Evolutionary conservation across 257 asterid species (phyloP).

Genomic region (Solanum infundibuliforme): DNA sequence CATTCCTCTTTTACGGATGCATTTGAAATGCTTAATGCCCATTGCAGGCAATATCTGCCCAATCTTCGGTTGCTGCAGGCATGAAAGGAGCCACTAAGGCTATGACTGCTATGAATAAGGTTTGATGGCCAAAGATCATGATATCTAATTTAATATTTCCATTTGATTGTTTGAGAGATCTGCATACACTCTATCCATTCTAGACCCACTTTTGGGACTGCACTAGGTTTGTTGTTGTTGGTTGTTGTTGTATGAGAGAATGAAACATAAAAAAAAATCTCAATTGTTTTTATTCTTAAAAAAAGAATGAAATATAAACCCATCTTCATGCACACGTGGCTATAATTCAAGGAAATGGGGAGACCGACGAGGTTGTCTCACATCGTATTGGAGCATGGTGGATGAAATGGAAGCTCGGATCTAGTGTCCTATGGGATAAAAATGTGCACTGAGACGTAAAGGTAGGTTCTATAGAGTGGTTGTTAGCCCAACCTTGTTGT

Average conservation of each 20-base stretch:
- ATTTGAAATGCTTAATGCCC: neutral
- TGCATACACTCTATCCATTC: neutral
- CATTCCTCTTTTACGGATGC: neutral
- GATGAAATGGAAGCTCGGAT: neutral
- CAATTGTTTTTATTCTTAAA: neutral
- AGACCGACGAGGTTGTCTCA: neutral
- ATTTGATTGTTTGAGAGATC: neutral
- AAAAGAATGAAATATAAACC: neutral
- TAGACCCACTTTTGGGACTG: neutral
- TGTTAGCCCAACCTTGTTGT: neutral
- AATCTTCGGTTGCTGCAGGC: constrained; percentile 84
- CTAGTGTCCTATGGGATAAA: neutral
- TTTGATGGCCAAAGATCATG: neutral
- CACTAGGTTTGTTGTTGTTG: neutral
- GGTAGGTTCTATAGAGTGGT: neutral
- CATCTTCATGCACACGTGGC: neutral
- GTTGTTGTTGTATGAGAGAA: neutral
- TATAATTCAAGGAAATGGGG: neutral
- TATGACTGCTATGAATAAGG: constrained; percentile 94
- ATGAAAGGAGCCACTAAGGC: constrained; percentile 95
- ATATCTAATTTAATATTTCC: neutral
- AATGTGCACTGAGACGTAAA: neutral
- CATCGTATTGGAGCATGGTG: neutral
- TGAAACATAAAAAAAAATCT: neutral
- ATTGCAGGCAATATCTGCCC: constrained; percentile 86